Percentiles rank a stretch among this genome's conserved stretches.
Conservation (phyloP, 2,329 filamentous ascomycete genomes). For the Eutypella sp. region DNA sequence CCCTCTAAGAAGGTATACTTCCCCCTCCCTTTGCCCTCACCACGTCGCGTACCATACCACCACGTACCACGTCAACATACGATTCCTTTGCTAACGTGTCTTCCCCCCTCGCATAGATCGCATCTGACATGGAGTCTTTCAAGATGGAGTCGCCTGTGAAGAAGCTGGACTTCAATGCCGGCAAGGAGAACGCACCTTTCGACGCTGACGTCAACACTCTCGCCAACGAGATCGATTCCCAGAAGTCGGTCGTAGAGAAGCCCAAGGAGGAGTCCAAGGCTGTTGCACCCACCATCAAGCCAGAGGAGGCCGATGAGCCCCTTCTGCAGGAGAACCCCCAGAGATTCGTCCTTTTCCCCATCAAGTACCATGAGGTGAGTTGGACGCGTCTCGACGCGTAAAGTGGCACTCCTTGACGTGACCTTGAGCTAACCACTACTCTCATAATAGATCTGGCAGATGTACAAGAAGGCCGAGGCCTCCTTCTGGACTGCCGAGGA, state of each 20-base stretch:
- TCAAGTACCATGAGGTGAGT: slow-evolving; percentile 98
- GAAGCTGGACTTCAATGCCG: slow-evolving; percentile 74
- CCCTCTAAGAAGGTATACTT: slow-evolving; percentile 52
- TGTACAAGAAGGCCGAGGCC: slow-evolving; percentile 99
- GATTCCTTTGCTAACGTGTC: slow-evolving; percentile 16
- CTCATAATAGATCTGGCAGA: slow-evolving; percentile 84
- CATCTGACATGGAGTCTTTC: slow-evolving; percentile 78
- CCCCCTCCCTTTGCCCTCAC: slow-evolving; percentile 10
- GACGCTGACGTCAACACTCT: slow-evolving; percentile 47
- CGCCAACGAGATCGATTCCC: slow-evolving; percentile 53
- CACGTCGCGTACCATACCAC: slow-evolving; percentile 14
- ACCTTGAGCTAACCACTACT: slow-evolving; percentile 32
- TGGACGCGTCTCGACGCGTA: slow-evolving; percentile 61
- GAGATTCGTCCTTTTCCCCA: slow-evolving; percentile 95
- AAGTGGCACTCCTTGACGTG: slow-evolving; percentile 45
- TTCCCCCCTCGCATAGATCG: slow-evolving; percentile 58
- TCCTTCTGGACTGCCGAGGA: slow-evolving; percentile 99
- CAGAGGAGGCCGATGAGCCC: slow-evolving; percentile 77
- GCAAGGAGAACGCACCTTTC: slow-evolving; percentile 75
- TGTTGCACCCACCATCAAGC: slow-evolving; percentile 51
- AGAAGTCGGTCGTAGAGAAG: slow-evolving; percentile 52
- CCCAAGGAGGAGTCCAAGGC: slow-evolving; percentile 34
- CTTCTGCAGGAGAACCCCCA: slow-evolving; percentile 92
- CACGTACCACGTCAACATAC: background rate
- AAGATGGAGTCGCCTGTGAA: slow-evolving; percentile 92